These are phyloP conservation scores for Selenicereus undatus DNA, from an alignment of 148 eudicot species.

Conservation along the genomic window DNA sequence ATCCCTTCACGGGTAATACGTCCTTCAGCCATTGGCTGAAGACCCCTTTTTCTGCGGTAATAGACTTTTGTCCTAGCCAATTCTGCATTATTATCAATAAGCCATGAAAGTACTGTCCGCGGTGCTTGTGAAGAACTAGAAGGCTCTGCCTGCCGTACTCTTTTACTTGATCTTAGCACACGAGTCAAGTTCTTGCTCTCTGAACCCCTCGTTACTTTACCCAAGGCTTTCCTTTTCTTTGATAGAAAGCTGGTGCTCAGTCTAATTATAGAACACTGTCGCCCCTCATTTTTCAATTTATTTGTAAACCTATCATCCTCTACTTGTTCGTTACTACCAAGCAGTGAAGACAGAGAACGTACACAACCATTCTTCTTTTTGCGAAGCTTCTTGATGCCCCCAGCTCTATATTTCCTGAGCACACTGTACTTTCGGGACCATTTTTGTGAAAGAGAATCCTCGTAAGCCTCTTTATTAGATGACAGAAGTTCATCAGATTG, in stretches of 20 bases:
- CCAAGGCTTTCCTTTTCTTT: constrained; percentile 35
- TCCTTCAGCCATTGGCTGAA: constrained; percentile 43
- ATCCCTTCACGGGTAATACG: constrained; percentile 62
- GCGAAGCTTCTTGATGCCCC: constrained; percentile 15
- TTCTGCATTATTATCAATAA: constrained; percentile 66
- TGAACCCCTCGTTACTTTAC: constrained; percentile 20
- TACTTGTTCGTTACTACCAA: not conserved
- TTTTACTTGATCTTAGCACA: constrained; percentile 56
- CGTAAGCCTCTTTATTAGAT: constrained; percentile 2
- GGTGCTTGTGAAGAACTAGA: constrained; percentile 45
- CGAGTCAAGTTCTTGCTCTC: constrained; percentile 27
- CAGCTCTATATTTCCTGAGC: constrained; percentile 10
- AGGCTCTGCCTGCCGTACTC: constrained; percentile 38
- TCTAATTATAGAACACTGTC: constrained; percentile 5
- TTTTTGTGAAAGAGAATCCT: constrained; percentile 5
- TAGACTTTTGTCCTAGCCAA: constrained; percentile 60
- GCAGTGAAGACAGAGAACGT: not conserved
- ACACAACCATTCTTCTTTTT: constrained; percentile 22
- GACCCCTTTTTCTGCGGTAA: constrained; percentile 33
- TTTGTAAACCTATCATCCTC: constrained; percentile 15
- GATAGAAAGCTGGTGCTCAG: constrained; percentile 17
- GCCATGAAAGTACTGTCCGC: constrained; percentile 65
- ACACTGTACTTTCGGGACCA: constrained; percentile 7
- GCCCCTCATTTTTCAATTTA: not conserved
- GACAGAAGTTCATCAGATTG: constrained; percentile 11